phyloP scores from a whole-genome alignment of 129 eudicot genomes.

The Flaveria sonorensis region DNA sequence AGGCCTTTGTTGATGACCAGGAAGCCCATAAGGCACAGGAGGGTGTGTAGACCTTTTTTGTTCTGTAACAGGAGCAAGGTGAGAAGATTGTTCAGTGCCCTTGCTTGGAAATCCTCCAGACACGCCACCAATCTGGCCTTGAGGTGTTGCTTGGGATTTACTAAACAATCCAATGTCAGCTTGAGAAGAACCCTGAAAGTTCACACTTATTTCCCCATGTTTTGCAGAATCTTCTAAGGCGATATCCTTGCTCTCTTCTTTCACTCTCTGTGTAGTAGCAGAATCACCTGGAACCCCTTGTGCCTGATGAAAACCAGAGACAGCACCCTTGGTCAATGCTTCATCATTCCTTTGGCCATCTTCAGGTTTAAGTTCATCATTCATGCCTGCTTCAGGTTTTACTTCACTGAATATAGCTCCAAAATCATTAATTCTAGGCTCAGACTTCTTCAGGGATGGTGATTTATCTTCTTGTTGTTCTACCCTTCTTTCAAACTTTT shows the following conservation, averaged over 20 bases:
- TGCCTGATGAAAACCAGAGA: constrained; percentile 34
- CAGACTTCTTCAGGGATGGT: constrained; percentile 43
- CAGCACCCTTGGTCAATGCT: constrained; percentile 34
- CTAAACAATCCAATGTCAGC: constrained; percentile 23
- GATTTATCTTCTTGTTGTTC: constrained; percentile 43
- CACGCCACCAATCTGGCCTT: constrained; percentile 30
- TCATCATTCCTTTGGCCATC: constrained; percentile 36
- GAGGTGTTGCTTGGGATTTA: constrained; percentile 22
- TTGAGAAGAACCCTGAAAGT: constrained; percentile 27
- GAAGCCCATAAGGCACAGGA: constrained; percentile 39
- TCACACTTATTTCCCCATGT: constrained; percentile 33
- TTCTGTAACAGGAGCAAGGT: constrained; percentile 24
- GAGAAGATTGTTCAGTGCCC: constrained; percentile 33
- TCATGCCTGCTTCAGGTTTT: constrained; percentile 45
- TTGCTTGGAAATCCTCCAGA: constrained; percentile 39
- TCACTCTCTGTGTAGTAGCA: constrained; percentile 28
- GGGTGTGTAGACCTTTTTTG: constrained; percentile 33
- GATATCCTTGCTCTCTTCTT: constrained; percentile 41
- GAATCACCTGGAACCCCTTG: constrained; percentile 44
- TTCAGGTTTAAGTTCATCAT: constrained; percentile 31
- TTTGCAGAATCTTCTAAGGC: constrained; percentile 23
- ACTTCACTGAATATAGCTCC: constrained; percentile 35
- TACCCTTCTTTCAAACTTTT: constrained; percentile 34
- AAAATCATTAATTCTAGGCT: constrained; percentile 35
- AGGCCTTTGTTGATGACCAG: constrained; percentile 47